These are phyloP conservation scores for Nakazawaea populi DNA, from an alignment of 805 yeast genomes.

Conservation along the genomic window DNA sequence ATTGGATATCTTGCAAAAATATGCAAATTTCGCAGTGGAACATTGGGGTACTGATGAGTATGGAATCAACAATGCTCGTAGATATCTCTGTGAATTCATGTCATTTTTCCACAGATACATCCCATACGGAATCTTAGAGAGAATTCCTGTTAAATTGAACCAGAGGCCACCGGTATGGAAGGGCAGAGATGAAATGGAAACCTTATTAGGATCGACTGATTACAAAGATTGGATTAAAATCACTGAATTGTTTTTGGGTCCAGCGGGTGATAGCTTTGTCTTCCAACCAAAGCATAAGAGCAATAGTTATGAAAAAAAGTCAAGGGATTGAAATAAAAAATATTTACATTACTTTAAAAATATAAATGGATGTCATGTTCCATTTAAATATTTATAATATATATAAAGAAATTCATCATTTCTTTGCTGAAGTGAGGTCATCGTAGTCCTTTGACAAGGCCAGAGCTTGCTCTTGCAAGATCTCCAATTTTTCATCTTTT, in stretches of 20 bases:
- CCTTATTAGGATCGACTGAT: slow-evolving; percentile 78
- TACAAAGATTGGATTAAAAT: slow-evolving; percentile 94
- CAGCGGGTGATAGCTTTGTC: slow-evolving; percentile 65
- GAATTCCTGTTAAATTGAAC: slow-evolving; percentile 81
- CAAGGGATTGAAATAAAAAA: not conserved
- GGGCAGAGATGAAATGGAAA: slow-evolving; percentile 91
- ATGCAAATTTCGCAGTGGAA: slow-evolving; percentile 75
- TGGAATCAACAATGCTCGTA: slow-evolving; percentile 82
- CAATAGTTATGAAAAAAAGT: slow-evolving; percentile 51
- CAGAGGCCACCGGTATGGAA: slow-evolving; percentile 92
- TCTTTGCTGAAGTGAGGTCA: slow-evolving; percentile 4
- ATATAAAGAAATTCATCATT: not conserved
- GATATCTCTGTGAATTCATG: slow-evolving; percentile 90
- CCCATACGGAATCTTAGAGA: slow-evolving; percentile 89
- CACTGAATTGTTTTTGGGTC: slow-evolving; percentile 92
- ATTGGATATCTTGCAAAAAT: slow-evolving; percentile 64
- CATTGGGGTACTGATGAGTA: slow-evolving; percentile 99
- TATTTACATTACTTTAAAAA: too few relatives aligned
- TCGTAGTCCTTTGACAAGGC: slow-evolving; percentile 63
- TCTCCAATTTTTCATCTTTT: slow-evolving; percentile 59
- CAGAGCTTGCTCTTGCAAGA: slow-evolving; percentile 68
- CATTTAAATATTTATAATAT: not conserved
- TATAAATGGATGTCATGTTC: too few relatives aligned
- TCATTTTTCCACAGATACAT: slow-evolving; percentile 92
- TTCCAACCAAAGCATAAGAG: slow-evolving; percentile 95